Base-by-base conservation (phyloP, 2,329 filamentous ascomycete species). In the Venturiaceae sp. region DNA sequence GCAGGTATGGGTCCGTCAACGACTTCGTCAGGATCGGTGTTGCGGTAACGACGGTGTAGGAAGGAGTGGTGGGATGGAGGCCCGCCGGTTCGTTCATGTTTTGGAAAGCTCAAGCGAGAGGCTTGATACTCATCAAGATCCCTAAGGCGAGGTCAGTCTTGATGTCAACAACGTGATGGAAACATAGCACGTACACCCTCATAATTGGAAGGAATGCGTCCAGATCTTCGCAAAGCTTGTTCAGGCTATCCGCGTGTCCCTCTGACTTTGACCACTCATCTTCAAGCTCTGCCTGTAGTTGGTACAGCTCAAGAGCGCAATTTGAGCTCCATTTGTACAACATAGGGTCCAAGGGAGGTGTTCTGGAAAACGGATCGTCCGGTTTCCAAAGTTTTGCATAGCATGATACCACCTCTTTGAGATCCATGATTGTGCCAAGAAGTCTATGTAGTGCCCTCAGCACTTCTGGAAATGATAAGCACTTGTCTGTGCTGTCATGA, bases 51-150 rank as follows among this genome's bases (percentile, higher is more conserved):
- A 21, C 44, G 44, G n/a, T 50, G 44, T 4, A 50, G 23, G 30
- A 28, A n/a, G 28, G 14, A 9, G n/a, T 30, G 13, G 44, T 50
- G 23, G 23, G 44, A 30, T 16, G 26, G 26, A 30, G n/a, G 44
- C 44, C 7, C 23, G 5, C 30, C 26, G 5, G 13, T 7, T 32
- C 13, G 23, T n/a, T n/a, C 21, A 14, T 33, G n/a, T 8, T 26
- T 26, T 5, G 44, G 32, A 58, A 47, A 47, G 19, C 7, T 21
- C 30, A 52, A 11, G 7, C 26, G n/a, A 16, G 16, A 14, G 1
- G 41, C 33, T 30, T 58, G 39, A 28, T 50, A 34, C 21, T 47
- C 37, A n/a, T 58, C 44, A 5, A 58, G 13, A 56, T 56, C 36
- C 14, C 54, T 56, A 32, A 33, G 23, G 16, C 23, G 11, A 23